Percentiles rank a stretch among this genome's conserved stretches.
phyloP scores from a whole-genome alignment of 495 filamentous ascomycete species.

The Xylaria castorea region DNA sequence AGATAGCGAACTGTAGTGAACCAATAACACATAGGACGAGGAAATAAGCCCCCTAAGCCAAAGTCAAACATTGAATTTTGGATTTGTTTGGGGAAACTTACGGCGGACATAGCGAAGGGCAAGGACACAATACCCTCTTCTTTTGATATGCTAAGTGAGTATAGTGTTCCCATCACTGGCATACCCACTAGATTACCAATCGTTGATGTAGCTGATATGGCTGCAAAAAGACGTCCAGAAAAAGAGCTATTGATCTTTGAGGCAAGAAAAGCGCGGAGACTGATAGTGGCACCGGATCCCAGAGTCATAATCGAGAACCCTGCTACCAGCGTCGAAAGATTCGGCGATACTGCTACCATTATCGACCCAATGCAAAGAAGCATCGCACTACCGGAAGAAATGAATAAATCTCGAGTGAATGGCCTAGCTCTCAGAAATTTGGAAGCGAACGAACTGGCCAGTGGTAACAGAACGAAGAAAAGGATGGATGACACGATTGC shows the following conservation, averaged over 20 bases:
- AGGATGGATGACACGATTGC: constrained; percentile 13
- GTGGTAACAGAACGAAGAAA: constrained; percentile 12
- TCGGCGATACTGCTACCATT: constrained; percentile 4
- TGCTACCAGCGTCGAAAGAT: neutral
- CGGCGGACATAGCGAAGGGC: neutral
- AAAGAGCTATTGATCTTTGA: constrained; percentile 5
- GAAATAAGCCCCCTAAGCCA: constrained; percentile 3
- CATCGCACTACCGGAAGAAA: constrained; percentile 1
- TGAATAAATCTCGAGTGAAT: neutral
- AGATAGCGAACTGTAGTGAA: neutral
- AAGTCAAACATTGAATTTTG: neutral
- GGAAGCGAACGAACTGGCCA: constrained; percentile 4
- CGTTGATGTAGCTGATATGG: constrained; percentile 8
- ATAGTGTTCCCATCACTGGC: constrained; percentile 15
- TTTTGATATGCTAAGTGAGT: constrained; percentile 1
- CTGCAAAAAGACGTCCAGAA: constrained; percentile 15
- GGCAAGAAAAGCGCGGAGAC: constrained; percentile 17
- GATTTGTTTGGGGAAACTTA: neutral
- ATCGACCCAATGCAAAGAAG: constrained; percentile 6
- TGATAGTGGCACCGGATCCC: constrained; percentile 11
- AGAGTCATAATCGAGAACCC: constrained; percentile 15
- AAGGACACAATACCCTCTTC: neutral
- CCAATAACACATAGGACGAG: constrained; percentile 1
- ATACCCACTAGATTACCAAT: constrained; percentile 15
- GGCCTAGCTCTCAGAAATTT: neutral